Conservation (phyloP, 2,329 filamentous ascomycete genomes). For the Septoria linicola region DNA sequence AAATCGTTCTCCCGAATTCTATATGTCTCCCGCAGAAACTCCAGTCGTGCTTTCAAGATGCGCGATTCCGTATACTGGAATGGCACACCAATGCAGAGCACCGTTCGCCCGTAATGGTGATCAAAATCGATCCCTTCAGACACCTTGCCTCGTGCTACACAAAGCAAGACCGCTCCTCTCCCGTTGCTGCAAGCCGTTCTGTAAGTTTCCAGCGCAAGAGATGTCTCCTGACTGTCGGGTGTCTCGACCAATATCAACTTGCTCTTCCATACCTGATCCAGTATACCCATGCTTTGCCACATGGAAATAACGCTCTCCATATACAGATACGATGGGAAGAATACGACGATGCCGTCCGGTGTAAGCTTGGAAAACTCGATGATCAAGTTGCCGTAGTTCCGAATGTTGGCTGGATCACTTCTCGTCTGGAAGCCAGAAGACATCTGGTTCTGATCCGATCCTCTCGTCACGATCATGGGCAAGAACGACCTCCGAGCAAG, state of each 20-base stretch:
- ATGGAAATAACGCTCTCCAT: constrained; percentile 99
- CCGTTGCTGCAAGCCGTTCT: constrained; percentile 97
- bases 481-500: constrained; percentile 91
- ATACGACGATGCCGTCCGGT: constrained; percentile 96
- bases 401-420: constrained; percentile 93
- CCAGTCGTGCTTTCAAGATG: constrained; percentile 90
- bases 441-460: constrained; percentile 88
- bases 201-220: constrained; percentile 91
- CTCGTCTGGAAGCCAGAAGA: constrained; percentile 93
- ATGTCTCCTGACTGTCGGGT: constrained; percentile 94
- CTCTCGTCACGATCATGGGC: constrained; percentile 94
- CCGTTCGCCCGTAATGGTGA: constrained; percentile 94
- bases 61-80: constrained; percentile 99
- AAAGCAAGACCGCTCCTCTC: constrained; percentile 85
- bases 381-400: constrained; percentile 90
- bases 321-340: constrained; percentile 97
- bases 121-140: constrained; percentile 99
- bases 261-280: constrained; percentile 98
- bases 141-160: constrained; percentile 94
- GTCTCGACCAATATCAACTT: constrained; percentile 98
- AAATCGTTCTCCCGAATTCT: constrained; percentile 97
- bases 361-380: constrained; percentile 96
- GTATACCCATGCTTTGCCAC: constrained; percentile 98
- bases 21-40: constrained; percentile 96
- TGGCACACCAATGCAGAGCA: constrained; percentile 92